Evolutionary conservation across 176 grass and related monocot genomes (phyloP).

Genomic region (bread wheat (Triticum aestivum)): IWGSC_CS_RefSeq_v2.1 NC_057795.1:646844921-646845420

Average conservation of each 20-base stretch:
- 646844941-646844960: background rate
- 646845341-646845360: background rate
- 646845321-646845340: background rate
- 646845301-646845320: background rate
- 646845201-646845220: constrained; percentile 91
- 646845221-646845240: constrained; percentile 77
- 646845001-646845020: background rate
- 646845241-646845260: background rate
- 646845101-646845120: constrained; percentile 69
- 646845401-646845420: background rate
- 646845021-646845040: background rate
- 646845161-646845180: constrained; percentile 96
- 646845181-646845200: constrained; percentile 79
- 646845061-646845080: background rate
- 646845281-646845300: background rate
- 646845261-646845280: background rate
- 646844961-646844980: too few species aligned
- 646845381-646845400: background rate
- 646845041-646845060: background rate
- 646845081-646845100: constrained; percentile 57
- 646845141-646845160: constrained; percentile 74
- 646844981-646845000: too few species aligned
- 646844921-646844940: background rate
- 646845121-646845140: constrained; percentile 77
- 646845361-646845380: background rate